These are phyloP conservation scores for Stagonosporopsis vannaccii DNA, from an alignment of 2,329 filamentous ascomycete species.

Conservation along the genomic window DNA sequence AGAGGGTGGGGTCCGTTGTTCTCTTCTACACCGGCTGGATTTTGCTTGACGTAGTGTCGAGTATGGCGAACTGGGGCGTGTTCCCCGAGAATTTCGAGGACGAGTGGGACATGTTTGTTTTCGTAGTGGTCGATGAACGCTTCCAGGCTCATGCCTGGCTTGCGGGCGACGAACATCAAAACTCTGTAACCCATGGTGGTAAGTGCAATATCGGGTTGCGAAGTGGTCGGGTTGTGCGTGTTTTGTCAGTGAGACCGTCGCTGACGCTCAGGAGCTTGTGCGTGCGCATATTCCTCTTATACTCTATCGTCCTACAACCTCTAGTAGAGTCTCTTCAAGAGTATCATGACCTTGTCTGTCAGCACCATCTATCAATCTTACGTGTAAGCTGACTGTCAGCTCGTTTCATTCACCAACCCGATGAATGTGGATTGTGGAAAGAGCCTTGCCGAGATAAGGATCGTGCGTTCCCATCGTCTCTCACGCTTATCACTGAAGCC, in stretches of 20 bases:
- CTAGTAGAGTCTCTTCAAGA: too few relatives aligned
- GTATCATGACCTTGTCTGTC: too few relatives aligned
- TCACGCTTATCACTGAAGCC: too few relatives aligned
- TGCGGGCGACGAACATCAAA: conserved; percentile 28
- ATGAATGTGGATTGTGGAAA: background rate
- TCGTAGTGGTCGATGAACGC: conserved; percentile 36
- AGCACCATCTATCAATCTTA: background rate
- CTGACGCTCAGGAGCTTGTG: background rate
- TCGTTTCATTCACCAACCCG: background rate
- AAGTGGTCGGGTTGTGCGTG: background rate
- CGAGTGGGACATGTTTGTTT: conserved; percentile 30
- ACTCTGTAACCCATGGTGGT: conserved; percentile 28
- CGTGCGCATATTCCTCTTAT: background rate
- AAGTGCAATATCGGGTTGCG: background rate
- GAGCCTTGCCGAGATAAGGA: background rate
- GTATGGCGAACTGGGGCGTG: conserved; percentile 31
- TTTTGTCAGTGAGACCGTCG: background rate
- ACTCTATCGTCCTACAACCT: background rate
- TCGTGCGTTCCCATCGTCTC: background rate
- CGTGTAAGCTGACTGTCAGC: conserved; percentile 11
- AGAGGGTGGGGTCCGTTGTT: conserved; percentile 5
- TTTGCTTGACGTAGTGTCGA: conserved; percentile 32
- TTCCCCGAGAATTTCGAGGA: conserved; percentile 28
- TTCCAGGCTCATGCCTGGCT: conserved; percentile 23
- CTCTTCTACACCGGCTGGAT: conserved; percentile 5